Base-by-base conservation (phyloP, 176 grass and related monocot species). In the Elaeis guineensis region DNA sequence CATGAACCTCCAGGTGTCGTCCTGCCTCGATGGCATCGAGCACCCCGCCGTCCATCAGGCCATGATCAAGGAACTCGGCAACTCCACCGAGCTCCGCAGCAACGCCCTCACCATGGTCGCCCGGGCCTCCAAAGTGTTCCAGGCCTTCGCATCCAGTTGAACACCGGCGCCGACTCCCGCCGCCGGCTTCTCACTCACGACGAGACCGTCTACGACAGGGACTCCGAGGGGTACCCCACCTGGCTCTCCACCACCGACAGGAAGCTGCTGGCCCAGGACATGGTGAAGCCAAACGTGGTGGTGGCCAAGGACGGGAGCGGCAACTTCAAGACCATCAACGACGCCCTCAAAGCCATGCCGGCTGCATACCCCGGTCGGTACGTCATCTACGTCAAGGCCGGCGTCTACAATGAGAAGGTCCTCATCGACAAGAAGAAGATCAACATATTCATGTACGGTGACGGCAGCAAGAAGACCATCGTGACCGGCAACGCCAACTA, bases 361-460 rank as follows among this genome's bases (percentile, higher is more conserved):
- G 82, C 80, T 73, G 24, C 19, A 1, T 57, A 50, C 23, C 14
- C 52, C 1, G 70, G 65, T 0, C 79, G 93, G 20, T 92, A 78
- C 68, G 81, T 83, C 65, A 97, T 97, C 78, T 89, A 89, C 67
- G 87, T 97, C 15, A 97, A 97, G 87, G 76, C 81, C 21, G 93
- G 93, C n/a, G 25, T 70, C 17, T 97, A 97, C 71, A 67, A 92
- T 15, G 93, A 97, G 79, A 78, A 80, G 56, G 81, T 92, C 16
- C 57, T 83, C 23, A 30, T 98, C 23, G 23, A 28, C 25, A 89
- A 83, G 70, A 21, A 73, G 4, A 54, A 57, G 66, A 18, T 23
- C 39, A 91, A 92, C 75, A 17, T 98, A 49, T 85, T 75, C 76
- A 98, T 98, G 81, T 98, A 98, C 53, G 93, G 93, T n/a, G 26